These are phyloP conservation scores for Agrocybe pediades DNA, from an alignment of 768 basidiomycete genomes.

Conservation along the genomic window DNA sequence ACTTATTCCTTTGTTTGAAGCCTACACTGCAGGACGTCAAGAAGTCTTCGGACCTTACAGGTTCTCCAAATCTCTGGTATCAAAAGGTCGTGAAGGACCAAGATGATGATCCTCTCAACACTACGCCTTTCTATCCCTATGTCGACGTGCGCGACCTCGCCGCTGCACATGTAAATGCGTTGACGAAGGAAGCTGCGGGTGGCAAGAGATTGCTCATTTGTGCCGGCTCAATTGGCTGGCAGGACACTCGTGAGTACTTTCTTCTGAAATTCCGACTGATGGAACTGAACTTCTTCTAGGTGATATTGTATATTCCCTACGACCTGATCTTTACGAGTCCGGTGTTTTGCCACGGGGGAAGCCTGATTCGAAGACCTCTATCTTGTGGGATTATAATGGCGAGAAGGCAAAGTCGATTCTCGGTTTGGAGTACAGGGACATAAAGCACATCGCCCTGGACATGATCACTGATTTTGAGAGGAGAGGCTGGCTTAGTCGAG, in stretches of 20 bases:
- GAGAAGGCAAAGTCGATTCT: slow-evolving; percentile 11
- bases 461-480: slow-evolving; percentile 2
- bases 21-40: slow-evolving; percentile 45
- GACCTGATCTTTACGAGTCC: slow-evolving; percentile 6
- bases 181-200: slow-evolving; percentile 52
- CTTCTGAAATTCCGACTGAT: not conserved
- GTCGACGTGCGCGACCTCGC: slow-evolving; percentile 61
- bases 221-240: slow-evolving; percentile 15
- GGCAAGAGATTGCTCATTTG: slow-evolving; percentile 59
- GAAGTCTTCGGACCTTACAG: slow-evolving; percentile 36
- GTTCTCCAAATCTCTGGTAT: slow-evolving; percentile 34
- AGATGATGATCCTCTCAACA: slow-evolving; percentile 19
- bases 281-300: not conserved
- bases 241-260: slow-evolving; percentile 7
- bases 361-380: not conserved
- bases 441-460: slow-evolving; percentile 1
- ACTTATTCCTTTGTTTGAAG: slow-evolving; percentile 23
- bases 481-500: slow-evolving; percentile 11
- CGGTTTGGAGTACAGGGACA: slow-evolving; percentile 7
- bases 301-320: not conserved
- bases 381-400: slow-evolving; percentile 1
- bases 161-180: slow-evolving; percentile 52
- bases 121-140: slow-evolving; percentile 31
- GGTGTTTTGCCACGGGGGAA: slow-evolving; percentile 12
- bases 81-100: slow-evolving; percentile 22